These are phyloP conservation scores for Gomphus sp. DNA, from an alignment of 1,284 basidiomycete genomes.

Conservation along the genomic window DNA sequence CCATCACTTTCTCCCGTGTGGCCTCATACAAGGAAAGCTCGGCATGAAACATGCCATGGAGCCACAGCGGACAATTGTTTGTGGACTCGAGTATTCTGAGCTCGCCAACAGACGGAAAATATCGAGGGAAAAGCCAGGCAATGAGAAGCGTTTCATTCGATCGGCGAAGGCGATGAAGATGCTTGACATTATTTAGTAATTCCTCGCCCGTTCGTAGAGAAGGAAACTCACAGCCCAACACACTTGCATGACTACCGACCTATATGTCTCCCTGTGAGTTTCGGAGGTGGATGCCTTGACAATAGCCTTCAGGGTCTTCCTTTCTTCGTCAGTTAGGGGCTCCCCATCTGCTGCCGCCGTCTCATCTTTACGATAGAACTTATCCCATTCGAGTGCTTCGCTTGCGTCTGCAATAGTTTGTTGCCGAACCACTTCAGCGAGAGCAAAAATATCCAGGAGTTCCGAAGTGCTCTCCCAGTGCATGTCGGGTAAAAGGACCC, in stretches of 20 bases:
- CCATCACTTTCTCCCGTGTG: slow-evolving; percentile 2
- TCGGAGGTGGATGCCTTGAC: neutral
- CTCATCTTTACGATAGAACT: neutral
- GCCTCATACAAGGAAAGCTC: neutral
- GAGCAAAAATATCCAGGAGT: slow-evolving; percentile 2
- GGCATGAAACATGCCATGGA: neutral
- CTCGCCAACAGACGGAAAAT: slow-evolving; percentile 3
- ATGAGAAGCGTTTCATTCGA: slow-evolving; percentile 1
- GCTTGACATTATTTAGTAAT: neutral
- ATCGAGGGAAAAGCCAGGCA: neutral
- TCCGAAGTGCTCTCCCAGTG: slow-evolving; percentile 6
- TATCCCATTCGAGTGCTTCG: slow-evolving; percentile 5
- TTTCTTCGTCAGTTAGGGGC: neutral
- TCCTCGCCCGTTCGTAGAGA: neutral
- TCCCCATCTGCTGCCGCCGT: neutral
- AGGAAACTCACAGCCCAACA: slow-evolving; percentile 5
- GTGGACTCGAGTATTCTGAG: neutral
- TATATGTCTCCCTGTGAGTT: slow-evolving; percentile 4
- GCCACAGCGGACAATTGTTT: neutral
- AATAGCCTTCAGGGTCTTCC: neutral
- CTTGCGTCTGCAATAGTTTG: neutral
- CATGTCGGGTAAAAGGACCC: slow-evolving; percentile 3
- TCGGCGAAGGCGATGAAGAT: slow-evolving; percentile 4
- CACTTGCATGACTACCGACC: slow-evolving; percentile 2
- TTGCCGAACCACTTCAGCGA: slow-evolving; percentile 1